phyloP scores from a whole-genome alignment of 805 yeast genomes.

The Zygosaccharomyces rouxii region DNA sequence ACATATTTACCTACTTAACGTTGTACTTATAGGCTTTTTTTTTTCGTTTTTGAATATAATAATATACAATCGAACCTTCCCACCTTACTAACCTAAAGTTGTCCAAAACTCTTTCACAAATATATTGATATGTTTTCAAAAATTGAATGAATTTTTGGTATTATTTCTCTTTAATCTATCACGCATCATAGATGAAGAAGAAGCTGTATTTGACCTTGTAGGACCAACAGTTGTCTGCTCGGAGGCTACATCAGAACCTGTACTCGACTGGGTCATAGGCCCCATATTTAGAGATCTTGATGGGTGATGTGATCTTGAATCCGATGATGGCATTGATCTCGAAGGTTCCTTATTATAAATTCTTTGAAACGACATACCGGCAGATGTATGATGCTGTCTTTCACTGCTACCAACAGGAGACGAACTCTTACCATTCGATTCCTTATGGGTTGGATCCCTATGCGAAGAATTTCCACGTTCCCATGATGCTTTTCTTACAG shows the following conservation, averaged over 20 bases:
- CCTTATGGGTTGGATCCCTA: conserved; percentile 5
- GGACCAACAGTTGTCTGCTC: background rate
- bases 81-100: no score
- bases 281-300: background rate
- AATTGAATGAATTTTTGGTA: conserved; percentile 11
- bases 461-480: conserved; percentile 8
- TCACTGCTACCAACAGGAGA: background rate
- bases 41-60: background rate
- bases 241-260: background rate
- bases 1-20: background rate
- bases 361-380: conserved; percentile 27
- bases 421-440: background rate
- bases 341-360: conserved; percentile 17
- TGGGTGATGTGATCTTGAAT: background rate
- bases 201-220: conserved; percentile 6
- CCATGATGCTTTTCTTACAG: conserved; percentile 13
- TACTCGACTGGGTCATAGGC: background rate
- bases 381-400: conserved; percentile 9
- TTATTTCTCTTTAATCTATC: conserved; percentile 28
- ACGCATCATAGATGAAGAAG: conserved; percentile 31
- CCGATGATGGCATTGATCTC: background rate
- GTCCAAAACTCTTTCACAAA: background rate
- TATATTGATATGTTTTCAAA: background rate
- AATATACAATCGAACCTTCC: background rate
- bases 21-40: background rate